These are phyloP conservation scores for Botrytis porri DNA, from an alignment of 2,329 filamentous ascomycete genomes.

Conservation along the genomic window DNA sequence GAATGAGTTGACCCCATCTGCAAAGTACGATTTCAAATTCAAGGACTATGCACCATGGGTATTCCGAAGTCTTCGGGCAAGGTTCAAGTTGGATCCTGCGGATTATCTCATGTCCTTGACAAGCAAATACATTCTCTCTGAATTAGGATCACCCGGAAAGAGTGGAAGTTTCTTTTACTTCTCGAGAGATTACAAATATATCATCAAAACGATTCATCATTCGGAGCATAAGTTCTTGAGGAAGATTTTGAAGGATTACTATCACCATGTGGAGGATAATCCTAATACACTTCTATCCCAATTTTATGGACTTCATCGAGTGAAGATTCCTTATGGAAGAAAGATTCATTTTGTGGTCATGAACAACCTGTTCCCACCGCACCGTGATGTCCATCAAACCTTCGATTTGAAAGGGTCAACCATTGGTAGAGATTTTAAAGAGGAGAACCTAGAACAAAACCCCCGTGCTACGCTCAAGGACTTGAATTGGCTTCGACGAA, in stretches of 20 bases:
- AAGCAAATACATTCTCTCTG: constrained; percentile 97
- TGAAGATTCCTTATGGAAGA: constrained; percentile 96
- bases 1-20: constrained; percentile 94
- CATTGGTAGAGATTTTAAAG: constrained; percentile 84
- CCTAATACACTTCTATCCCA: constrained; percentile 96
- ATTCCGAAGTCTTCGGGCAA: constrained; percentile 83
- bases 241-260: constrained; percentile 86
- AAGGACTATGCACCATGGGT: constrained; percentile 99
- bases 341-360: constrained; percentile 99
- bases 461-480: constrained; percentile 93
- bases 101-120: constrained; percentile 98
- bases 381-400: constrained; percentile 94
- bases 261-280: constrained; percentile 86
- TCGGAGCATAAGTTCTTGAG: constrained; percentile 85
- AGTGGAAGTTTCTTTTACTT: constrained; percentile 99
- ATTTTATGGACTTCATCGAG: constrained; percentile 94
- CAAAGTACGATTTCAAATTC: constrained; percentile 99
- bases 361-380: constrained; percentile 98
- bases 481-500: constrained; percentile 88
- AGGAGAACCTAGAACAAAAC: constrained; percentile 84
- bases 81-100: constrained; percentile 89
- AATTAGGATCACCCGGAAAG: constrained; percentile 94
- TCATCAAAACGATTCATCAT: constrained; percentile 99
- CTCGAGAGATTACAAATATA: constrained; percentile 98
- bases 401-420: constrained; percentile 98